Evolutionary conservation across 371 early-diverging fungal genomes (phyloP).

Genomic region (Choanephora cucurbitarum): DNA sequence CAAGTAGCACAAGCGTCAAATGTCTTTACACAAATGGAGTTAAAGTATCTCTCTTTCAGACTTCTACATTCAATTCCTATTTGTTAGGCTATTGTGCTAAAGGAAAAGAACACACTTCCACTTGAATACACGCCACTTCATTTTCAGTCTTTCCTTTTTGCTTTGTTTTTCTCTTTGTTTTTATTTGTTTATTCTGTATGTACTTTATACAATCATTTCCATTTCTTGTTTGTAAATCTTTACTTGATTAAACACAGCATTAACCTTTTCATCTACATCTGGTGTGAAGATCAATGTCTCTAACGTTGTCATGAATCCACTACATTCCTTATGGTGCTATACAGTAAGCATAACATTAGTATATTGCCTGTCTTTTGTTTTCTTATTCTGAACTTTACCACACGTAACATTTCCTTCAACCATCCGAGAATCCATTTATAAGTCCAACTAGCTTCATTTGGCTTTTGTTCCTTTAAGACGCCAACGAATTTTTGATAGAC

Average conservation of each 20-base stretch:
- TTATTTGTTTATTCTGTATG: too few relatives aligned
- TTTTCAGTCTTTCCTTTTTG: too few relatives aligned
- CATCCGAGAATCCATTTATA: constrained; percentile 82
- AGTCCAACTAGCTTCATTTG: constrained; percentile 48
- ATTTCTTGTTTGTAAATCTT: constrained; percentile 36
- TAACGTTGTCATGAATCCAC: constrained; percentile 61
- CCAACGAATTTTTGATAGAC: constrained; percentile 75
- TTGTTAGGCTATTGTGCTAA: too few relatives aligned
- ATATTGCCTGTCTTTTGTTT: background rate
- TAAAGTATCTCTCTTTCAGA: too few relatives aligned
- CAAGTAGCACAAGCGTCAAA: too few relatives aligned
- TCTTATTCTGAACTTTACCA: constrained; percentile 28
- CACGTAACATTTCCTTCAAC: constrained; percentile 79
- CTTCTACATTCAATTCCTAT: too few relatives aligned
- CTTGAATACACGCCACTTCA: too few relatives aligned
- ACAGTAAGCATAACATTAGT: constrained; percentile 4
- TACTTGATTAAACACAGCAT: constrained; percentile 60
- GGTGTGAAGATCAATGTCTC: constrained; percentile 73
- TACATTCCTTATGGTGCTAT: constrained; percentile 69
- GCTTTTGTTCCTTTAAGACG: constrained; percentile 47
- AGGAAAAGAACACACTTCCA: too few relatives aligned
- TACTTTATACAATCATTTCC: constrained; percentile 21
- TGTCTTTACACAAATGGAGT: too few relatives aligned
- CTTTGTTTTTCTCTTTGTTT: too few relatives aligned
- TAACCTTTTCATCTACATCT: constrained; percentile 57